These are phyloP conservation scores for Chlorella sp. DNA, from an alignment of 139 green algal genomes.

Conservation along the genomic window DNA sequence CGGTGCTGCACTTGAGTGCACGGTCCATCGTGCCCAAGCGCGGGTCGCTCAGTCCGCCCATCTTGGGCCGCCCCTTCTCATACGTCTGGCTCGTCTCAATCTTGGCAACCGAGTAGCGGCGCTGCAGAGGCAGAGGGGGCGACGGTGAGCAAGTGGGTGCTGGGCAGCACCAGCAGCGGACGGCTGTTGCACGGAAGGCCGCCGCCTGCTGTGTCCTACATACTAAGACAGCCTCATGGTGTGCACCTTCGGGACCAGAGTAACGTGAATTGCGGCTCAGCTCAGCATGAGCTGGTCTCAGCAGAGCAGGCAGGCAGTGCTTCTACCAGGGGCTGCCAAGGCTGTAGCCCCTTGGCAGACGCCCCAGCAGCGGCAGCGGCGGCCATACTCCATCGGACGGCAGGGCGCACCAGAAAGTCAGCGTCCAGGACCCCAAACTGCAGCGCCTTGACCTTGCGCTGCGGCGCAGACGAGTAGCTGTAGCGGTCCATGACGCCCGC, in stretches of 20 bases:
- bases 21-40: constrained; percentile 95
- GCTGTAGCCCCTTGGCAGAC: too few relatives aligned
- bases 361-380: background rate
- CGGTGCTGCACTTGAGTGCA: constrained; percentile 82
- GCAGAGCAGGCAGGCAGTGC: too few relatives aligned
- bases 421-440: constrained; percentile 97
- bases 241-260: background rate
- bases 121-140: constrained; percentile 52
- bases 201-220: background rate
- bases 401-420: constrained; percentile 93
- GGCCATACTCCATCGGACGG: too few relatives aligned
- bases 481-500: constrained; percentile 36
- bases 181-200: background rate
- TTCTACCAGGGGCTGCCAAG: background rate
- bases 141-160: background rate
- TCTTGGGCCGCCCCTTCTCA: constrained; percentile 90
- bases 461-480: constrained; percentile 43
- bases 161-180: background rate
- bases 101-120: constrained; percentile 90
- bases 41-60: constrained; percentile 91
- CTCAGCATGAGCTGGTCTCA: too few relatives aligned
- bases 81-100: constrained; percentile 88
- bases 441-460: constrained; percentile 81
- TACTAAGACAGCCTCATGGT: background rate
- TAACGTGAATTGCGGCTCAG: too few relatives aligned